A percentile compares a stretch with the other conserved stretches of the same genome.
phyloP scores from a whole-genome alignment of 208 protist genomes.

The Jaenimonas drosophilae region DNA sequence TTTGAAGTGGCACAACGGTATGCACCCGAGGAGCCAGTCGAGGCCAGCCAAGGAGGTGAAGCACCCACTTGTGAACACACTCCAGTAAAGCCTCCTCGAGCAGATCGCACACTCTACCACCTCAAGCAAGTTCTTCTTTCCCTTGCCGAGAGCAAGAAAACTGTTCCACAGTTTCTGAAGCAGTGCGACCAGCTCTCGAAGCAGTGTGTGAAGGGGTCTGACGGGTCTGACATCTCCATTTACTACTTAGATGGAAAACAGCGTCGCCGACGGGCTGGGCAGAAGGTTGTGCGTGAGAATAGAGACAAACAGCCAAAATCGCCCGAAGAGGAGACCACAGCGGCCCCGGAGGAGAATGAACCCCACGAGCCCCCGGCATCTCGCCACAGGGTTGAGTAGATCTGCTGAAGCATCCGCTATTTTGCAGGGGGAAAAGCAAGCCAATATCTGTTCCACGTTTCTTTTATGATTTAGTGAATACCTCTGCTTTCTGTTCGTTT shows the following conservation, averaged over 20 bases:
- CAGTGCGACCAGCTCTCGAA: conserved; percentile 51
- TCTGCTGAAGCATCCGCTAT: too few relatives aligned
- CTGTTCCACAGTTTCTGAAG: conserved; percentile 72
- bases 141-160: conserved; percentile 48
- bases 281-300: conserved; percentile 40
- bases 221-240: conserved; percentile 56
- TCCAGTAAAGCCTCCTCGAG: conserved; percentile 12
- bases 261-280: conserved; percentile 35
- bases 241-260: conserved; percentile 66
- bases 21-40: neutral
- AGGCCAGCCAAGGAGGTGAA: neutral
- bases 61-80: neutral
- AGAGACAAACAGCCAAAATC: conserved; percentile 13
- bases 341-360: too few relatives aligned
- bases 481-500: conserved; percentile 1
- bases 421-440: neutral
- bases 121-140: conserved; percentile 59
- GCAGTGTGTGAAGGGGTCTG: conserved; percentile 37
- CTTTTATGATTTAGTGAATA: conserved; percentile 1
- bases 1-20: conserved; percentile 64
- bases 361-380: too few relatives aligned
- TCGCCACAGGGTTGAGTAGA: too few relatives aligned
- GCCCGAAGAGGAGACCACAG: neutral
- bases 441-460: conserved; percentile 5
- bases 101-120: conserved; percentile 66